phyloP scores from a whole-genome alignment of 176 grass and related monocot species.

The Zoysia japonica region DNA sequence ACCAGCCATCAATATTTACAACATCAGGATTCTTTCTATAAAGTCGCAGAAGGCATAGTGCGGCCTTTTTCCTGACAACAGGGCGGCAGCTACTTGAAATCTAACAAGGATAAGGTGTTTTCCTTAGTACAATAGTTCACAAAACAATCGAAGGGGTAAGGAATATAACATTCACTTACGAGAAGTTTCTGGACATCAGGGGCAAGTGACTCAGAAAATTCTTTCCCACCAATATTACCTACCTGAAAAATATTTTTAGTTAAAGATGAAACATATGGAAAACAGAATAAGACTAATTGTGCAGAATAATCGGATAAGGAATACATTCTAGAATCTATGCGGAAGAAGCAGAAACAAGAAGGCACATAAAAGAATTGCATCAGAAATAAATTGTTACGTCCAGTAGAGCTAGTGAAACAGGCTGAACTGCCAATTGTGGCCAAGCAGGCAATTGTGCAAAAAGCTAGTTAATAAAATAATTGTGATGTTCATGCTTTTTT shows the following conservation, averaged over 20 bases:
- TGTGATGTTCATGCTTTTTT: neutral
- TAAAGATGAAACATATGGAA: constrained; percentile 29
- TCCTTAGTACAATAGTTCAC: constrained; percentile 35
- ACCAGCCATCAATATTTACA: constrained; percentile 98
- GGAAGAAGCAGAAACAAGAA: neutral
- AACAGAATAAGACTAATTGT: neutral
- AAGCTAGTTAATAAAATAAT: neutral
- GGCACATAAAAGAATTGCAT: neutral
- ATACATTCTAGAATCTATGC: neutral
- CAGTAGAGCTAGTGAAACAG: neutral
- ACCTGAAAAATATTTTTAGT: constrained; percentile 69
- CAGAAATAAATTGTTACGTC: neutral
- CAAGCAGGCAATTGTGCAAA: neutral
- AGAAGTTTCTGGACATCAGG: constrained; percentile 98
- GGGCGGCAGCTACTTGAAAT: constrained; percentile 98
- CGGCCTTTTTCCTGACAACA: constrained; percentile 97
- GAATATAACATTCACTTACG: constrained; percentile 51
- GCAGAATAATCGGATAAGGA: neutral
- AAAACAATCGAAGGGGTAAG: constrained; percentile 23
- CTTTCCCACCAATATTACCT: constrained; percentile 99
- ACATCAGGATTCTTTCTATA: constrained; percentile 99
- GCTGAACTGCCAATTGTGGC: neutral
- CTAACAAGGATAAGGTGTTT: constrained; percentile 46
- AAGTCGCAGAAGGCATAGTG: constrained; percentile 90
- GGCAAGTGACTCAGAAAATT: constrained; percentile 97